Evolutionary conservation across 2,329 filamentous ascomycete species (phyloP).

Genomic region (Diaporthe caulivora): DNA sequence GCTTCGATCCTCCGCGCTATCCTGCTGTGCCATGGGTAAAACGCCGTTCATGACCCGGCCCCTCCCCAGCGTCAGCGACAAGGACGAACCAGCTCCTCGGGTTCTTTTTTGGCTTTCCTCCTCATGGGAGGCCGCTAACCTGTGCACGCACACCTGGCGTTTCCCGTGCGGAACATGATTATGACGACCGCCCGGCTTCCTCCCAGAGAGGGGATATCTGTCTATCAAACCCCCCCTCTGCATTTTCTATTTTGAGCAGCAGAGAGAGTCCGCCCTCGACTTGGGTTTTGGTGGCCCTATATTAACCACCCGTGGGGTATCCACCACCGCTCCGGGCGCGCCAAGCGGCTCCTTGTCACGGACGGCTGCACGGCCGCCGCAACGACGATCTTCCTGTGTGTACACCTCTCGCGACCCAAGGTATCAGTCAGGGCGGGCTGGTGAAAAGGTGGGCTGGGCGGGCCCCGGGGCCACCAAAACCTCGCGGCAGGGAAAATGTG

Average conservation of each 20-base stretch:
- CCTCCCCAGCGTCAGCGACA: constrained; percentile 16
- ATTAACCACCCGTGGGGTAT: constrained; percentile 23
- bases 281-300: constrained; percentile 4
- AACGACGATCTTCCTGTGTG: constrained; percentile 2
- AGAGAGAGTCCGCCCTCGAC: neutral
- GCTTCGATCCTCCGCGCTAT: constrained; percentile 16
- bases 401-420: constrained; percentile 4
- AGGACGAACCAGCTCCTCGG: constrained; percentile 30
- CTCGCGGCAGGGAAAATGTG: constrained; percentile 14
- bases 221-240: neutral
- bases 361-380: constrained; percentile 24
- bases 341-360: constrained; percentile 19
- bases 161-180: neutral
- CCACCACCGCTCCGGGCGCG: constrained; percentile 33
- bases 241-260: constrained; percentile 27
- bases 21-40: neutral
- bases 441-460: neutral
- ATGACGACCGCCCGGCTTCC: neutral
- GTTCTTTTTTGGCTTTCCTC: neutral
- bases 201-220: neutral
- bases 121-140: neutral
- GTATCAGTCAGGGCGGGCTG: neutral
- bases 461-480: constrained; percentile 9
- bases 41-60: neutral
- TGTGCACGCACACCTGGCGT: neutral